These are phyloP conservation scores for Dactylellina cionopaga DNA, from an alignment of 2,329 filamentous ascomycete genomes.

Conservation along the genomic window DNA sequence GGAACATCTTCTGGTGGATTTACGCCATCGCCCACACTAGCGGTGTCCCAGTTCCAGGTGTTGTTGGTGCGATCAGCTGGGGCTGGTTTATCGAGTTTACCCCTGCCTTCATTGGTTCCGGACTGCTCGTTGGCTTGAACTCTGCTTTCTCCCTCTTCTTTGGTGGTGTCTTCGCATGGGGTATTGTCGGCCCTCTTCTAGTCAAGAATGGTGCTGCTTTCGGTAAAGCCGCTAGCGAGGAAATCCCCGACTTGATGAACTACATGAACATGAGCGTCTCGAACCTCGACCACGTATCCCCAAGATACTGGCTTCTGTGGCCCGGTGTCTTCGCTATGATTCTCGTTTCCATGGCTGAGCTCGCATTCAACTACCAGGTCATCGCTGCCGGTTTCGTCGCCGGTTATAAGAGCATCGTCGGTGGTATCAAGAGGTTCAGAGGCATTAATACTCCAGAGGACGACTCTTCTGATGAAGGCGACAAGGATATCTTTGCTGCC, in stretches of 20 bases:
- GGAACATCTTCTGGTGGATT: slow-evolving; percentile 58
- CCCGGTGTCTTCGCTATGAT: slow-evolving; percentile 66
- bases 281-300: slow-evolving; percentile 60
- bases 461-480: slow-evolving; percentile 4
- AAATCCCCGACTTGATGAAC: slow-evolving; percentile 20
- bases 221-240: slow-evolving; percentile 34
- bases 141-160: slow-evolving; percentile 69
- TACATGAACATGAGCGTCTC: slow-evolving; percentile 49
- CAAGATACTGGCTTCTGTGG: slow-evolving; percentile 67
- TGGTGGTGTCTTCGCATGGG: slow-evolving; percentile 68
- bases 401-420: slow-evolving; percentile 64
- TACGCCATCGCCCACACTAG: slow-evolving; percentile 37
- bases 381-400: slow-evolving; percentile 63
- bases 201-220: slow-evolving; percentile 64
- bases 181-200: slow-evolving; percentile 68
- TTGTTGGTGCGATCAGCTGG: slow-evolving; percentile 40
- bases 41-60: slow-evolving; percentile 39
- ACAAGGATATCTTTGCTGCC: slow-evolving; percentile 29
- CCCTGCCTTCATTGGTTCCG: slow-evolving; percentile 70
- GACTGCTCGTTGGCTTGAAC: slow-evolving; percentile 70
- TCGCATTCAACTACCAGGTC: slow-evolving; percentile 62
- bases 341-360: slow-evolving; percentile 64
- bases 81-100: slow-evolving; percentile 71
- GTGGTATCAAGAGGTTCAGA: slow-evolving; percentile 60
- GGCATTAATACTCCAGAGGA: slow-evolving; percentile 6